Conservation (phyloP, 331 rosid species). For the Rosa hybrid region DNA sequence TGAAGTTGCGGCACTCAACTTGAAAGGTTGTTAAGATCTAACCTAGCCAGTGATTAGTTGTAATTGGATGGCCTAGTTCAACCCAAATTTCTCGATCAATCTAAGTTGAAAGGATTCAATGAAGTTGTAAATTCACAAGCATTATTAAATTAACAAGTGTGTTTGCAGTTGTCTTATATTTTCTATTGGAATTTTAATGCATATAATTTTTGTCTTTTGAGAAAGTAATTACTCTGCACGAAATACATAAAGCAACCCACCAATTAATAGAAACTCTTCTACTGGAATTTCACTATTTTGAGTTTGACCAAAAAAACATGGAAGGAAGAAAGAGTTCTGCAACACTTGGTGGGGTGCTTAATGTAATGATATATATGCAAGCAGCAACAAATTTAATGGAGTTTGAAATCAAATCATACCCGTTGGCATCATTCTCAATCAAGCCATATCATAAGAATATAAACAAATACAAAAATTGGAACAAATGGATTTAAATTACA, state of each 20-base stretch:
- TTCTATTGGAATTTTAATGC: not conserved
- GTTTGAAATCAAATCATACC: not conserved
- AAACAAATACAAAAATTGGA: not conserved
- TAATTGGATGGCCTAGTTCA: not conserved
- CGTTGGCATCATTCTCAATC: not conserved
- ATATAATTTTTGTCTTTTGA: not conserved
- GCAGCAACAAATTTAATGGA: not conserved
- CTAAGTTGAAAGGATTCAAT: not conserved
- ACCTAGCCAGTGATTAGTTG: not conserved
- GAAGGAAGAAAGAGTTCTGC: no score
- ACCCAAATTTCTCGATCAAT: conserved; percentile 6
- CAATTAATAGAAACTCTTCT: no score
- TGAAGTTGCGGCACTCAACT: not conserved
- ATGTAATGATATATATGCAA: not conserved
- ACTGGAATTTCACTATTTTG: no score
- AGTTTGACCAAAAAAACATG: no score
- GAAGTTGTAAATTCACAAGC: not conserved
- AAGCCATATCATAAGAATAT: not conserved
- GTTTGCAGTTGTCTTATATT: not conserved
- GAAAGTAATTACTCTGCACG: not conserved
- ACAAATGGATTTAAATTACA: not conserved
- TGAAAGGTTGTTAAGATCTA: not conserved
- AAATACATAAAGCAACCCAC: no score
- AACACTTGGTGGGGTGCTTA: not conserved
- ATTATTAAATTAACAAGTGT: not conserved